Evolutionary conservation across 495 filamentous ascomycete species (phyloP), one percentile per base, ranked within the genome.

Genomic region (Podospora didyma): DNA sequence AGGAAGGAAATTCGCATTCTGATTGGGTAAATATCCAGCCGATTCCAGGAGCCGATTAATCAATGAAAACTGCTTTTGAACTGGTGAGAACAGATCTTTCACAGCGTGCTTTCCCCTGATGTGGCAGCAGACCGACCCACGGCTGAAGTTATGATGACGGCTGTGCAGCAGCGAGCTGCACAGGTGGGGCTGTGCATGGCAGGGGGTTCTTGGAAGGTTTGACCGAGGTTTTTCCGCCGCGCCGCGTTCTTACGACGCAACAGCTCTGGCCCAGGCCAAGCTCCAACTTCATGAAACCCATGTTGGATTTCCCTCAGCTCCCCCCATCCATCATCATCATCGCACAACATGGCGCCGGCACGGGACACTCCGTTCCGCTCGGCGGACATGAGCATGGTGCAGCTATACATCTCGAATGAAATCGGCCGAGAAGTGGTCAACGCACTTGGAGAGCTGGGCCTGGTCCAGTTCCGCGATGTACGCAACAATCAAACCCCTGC

Each of bases 321-420:
- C 60, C 62, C 53, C 26, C 19, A 28, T 16, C 20, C 50, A 55
- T 49, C 53, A 28, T 50, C 45, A 54, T 34, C 59, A 28, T 37
- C 64, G 64, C 59, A 63, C 71, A 67, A 49, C 49, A 83, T 83
- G 80, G 80, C 74, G 66, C 73, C 77, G 61, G 66, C 72, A 64
- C 78, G 88, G 76, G 92, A 97, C 75, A 96, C 90, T 74, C 87
- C 96, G 79, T 97, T 99, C 88, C 94, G 95, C 80, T 97, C 95
- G 69, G 87, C 91, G 88, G 92, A 97, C 75, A 99, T 99, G 94
- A 96, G 91, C 82, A 86, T 99, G 84, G 95, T 95, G 70, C 94
- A 97, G 83, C 87, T 99, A 63, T 99, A 97, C 76, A 92, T 97
- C 66, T 89, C 94, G 60, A 97, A 96, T 65, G 94, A 99, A 79